A percentile compares a stretch with the other conserved stretches of the same genome.
Conservation (phyloP, 257 asterid species). For the Solanum bulbocastanum region DNA sequence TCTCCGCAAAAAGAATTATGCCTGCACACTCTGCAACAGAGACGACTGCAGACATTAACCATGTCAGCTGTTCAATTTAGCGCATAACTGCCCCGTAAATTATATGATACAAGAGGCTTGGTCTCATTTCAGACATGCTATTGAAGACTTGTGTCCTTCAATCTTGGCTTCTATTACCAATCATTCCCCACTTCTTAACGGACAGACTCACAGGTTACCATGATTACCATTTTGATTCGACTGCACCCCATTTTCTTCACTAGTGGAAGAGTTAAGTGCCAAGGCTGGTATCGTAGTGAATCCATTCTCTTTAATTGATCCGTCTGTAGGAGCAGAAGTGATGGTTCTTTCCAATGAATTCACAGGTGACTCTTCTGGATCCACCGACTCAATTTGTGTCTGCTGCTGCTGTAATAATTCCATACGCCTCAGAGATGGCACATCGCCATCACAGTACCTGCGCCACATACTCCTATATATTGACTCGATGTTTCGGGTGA, state of each 20-base stretch:
- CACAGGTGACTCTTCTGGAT: conserved; percentile 20
- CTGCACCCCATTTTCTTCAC: conserved; percentile 38
- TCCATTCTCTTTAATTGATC: conserved; percentile 47
- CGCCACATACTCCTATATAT: conserved; percentile 72
- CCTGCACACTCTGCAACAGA: conserved; percentile 13
- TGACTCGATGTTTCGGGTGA: conserved; percentile 53
- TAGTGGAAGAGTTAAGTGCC: background rate
- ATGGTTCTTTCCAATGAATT: conserved; percentile 17
- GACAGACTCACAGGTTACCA: background rate
- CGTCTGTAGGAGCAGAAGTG: conserved; percentile 10
- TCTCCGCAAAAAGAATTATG: conserved; percentile 6
- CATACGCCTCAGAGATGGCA: conserved; percentile 64
- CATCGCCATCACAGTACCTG: conserved; percentile 69
- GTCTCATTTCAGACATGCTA: conserved; percentile 3
- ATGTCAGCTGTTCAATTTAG: background rate
- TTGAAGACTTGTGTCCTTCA: background rate
- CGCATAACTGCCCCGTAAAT: conserved; percentile 22
- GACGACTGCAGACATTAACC: conserved; percentile 16
- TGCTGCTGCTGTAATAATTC: conserved; percentile 31
- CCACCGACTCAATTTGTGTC: conserved; percentile 6
- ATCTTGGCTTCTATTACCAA: conserved; percentile 1
- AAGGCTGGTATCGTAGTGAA: background rate
- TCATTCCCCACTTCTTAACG: background rate
- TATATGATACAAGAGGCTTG: conserved; percentile 35
- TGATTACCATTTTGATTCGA: conserved; percentile 6